phyloP scores from a whole-genome alignment of 805 yeast species.

The Yarrowia divulgata region DNA sequence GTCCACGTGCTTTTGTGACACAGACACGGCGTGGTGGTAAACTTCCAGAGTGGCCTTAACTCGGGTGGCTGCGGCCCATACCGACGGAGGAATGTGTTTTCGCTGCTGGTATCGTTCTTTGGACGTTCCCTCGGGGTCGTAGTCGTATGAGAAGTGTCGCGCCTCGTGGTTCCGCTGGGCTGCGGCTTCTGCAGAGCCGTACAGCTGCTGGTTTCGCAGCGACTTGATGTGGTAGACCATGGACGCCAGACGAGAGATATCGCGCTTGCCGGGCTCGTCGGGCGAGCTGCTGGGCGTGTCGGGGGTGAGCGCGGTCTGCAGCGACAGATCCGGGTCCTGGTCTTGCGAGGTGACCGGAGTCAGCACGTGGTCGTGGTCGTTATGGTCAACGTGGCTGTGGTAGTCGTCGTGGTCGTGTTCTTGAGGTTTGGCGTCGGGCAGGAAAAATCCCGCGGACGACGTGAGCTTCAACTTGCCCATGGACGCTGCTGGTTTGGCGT shows the following conservation, averaged over 20 bases:
- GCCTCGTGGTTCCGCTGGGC: slow-evolving; percentile 37
- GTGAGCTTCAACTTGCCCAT: slow-evolving; percentile 37
- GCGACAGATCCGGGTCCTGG: slow-evolving; percentile 26
- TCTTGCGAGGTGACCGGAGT: slow-evolving; percentile 33
- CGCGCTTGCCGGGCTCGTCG: slow-evolving; percentile 19
- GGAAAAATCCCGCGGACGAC: slow-evolving; percentile 35
- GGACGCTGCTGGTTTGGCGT: slow-evolving; percentile 20
- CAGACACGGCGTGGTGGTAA: slow-evolving; percentile 44
- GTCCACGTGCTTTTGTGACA: slow-evolving; percentile 41
- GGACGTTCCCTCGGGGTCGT: slow-evolving; percentile 28
- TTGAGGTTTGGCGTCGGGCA: slow-evolving; percentile 16
- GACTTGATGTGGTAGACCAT: slow-evolving; percentile 38
- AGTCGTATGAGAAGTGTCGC: slow-evolving; percentile 18
- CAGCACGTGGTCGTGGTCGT: slow-evolving; percentile 36
- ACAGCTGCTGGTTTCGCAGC: slow-evolving; percentile 34
- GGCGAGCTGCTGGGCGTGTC: slow-evolving; percentile 14
- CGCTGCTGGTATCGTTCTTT: slow-evolving; percentile 25
- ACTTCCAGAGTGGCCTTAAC: slow-evolving; percentile 49
- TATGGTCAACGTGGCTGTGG: slow-evolving; percentile 20
- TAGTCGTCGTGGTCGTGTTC: slow-evolving; percentile 20
- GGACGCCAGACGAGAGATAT: slow-evolving; percentile 29
- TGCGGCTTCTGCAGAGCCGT: slow-evolving; percentile 35
- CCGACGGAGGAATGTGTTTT: slow-evolving; percentile 40
- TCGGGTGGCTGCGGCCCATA: slow-evolving; percentile 44
- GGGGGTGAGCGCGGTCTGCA: slow-evolving; percentile 14